A percentile compares a stretch with the other conserved stretches of the same genome.
Conservation (phyloP, 2,329 filamentous ascomycete genomes). For the Colletotrichum tofieldiae region DNA sequence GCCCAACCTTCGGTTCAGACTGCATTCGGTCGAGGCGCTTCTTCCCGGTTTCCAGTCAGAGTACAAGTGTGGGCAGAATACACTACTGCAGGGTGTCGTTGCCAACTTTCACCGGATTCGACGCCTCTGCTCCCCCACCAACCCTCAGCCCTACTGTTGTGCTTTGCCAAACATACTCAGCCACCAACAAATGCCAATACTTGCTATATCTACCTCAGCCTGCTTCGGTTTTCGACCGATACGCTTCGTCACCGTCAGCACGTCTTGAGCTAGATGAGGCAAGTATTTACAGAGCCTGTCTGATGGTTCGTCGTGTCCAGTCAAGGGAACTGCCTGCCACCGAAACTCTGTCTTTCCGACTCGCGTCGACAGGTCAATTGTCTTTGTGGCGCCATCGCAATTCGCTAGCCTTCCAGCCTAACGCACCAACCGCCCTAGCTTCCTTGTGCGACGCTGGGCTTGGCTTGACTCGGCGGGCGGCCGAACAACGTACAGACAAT, state of each 20-base stretch:
- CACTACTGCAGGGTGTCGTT: not conserved
- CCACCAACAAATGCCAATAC: not conserved
- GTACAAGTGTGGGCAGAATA: no score
- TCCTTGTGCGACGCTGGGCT: not conserved
- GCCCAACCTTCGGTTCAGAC: not conserved
- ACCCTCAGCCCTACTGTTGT: conserved; percentile 30
- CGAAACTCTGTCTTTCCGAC: conserved; percentile 10
- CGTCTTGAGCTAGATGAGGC: not conserved
- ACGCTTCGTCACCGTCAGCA: no score
- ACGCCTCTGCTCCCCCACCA: not conserved
- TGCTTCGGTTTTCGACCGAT: not conserved
- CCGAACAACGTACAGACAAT: conserved; percentile 5
- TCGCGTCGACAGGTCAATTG: not conserved
- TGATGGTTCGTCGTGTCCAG: not conserved
- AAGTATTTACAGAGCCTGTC: not conserved
- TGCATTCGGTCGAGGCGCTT: not conserved
- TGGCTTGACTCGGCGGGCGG: conserved; percentile 3
- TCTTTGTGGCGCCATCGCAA: not conserved
- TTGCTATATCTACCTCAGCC: not conserved
- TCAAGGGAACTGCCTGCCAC: not conserved
- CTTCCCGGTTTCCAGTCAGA: not conserved
- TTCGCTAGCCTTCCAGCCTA: conserved; percentile 7
- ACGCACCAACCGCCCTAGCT: conserved; percentile 12
- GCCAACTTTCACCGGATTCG: conserved; percentile 7
- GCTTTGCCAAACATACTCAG: not conserved